Evolutionary conservation across 768 basidiomycete species (phyloP).

Genomic region (Vararia minispora): DNA sequence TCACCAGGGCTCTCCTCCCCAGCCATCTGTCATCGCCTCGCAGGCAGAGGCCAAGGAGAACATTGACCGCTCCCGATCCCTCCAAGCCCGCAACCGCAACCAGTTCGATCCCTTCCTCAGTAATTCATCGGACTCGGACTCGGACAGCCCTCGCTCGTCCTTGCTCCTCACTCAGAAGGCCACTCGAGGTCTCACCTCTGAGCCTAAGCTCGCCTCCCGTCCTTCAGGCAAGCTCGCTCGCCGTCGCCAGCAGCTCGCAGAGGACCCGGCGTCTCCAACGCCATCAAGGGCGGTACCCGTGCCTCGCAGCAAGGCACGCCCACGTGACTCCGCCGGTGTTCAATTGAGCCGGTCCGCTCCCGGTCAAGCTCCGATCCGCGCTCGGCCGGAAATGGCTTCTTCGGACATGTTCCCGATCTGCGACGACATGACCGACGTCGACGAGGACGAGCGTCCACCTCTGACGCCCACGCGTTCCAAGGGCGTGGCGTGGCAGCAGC

Average conservation of each 20-base stretch:
- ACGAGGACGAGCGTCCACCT: slow-evolving; percentile 31
- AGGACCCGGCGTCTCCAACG: slow-evolving; percentile 24
- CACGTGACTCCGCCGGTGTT: slow-evolving; percentile 3
- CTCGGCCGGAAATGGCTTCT: slow-evolving; percentile 24
- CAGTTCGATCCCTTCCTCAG: slow-evolving; percentile 39
- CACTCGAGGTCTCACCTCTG: slow-evolving; percentile 14
- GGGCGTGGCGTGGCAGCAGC: slow-evolving; percentile 22
- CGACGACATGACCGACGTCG: slow-evolving; percentile 54
- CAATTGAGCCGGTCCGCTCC: slow-evolving; percentile 36
- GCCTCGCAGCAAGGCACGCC: slow-evolving; percentile 22
- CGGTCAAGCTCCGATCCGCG: slow-evolving; percentile 17
- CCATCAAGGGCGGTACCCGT: slow-evolving; percentile 40
- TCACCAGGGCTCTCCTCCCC: slow-evolving; percentile 57
- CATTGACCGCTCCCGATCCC: slow-evolving; percentile 16
- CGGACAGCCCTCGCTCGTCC: slow-evolving; percentile 21
- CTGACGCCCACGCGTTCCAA: slow-evolving; percentile 40
- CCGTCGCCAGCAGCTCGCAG: slow-evolving; percentile 35
- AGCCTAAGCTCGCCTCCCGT: slow-evolving; percentile 33
- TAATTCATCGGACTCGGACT: slow-evolving; percentile 30
- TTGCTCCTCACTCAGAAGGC: slow-evolving; percentile 22
- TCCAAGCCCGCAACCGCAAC: slow-evolving; percentile 25
- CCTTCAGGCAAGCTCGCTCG: slow-evolving; percentile 49
- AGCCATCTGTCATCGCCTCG: slow-evolving; percentile 34
- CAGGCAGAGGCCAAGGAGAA: slow-evolving; percentile 44
- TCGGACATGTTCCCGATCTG: slow-evolving; percentile 51